phyloP scores from a whole-genome alignment of 176 grass and related monocot genomes.

The maize (Zea mays) region DNA sequence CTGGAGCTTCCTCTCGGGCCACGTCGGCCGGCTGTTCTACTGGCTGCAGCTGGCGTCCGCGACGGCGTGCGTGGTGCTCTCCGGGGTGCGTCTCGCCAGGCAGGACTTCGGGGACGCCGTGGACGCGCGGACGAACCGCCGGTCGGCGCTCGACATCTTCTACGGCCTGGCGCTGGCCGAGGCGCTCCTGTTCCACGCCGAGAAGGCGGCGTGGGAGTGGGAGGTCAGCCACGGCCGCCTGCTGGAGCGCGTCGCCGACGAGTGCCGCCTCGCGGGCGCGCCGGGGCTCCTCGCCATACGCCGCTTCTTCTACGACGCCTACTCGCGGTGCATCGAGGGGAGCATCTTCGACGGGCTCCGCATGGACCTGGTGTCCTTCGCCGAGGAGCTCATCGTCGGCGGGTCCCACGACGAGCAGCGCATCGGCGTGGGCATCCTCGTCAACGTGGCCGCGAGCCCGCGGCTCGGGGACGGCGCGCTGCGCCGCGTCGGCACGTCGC shows the following conservation, averaged over 20 bases:
- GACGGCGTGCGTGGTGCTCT: conserved; percentile 55
- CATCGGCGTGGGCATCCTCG: conserved; percentile 55
- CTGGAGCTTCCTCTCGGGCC: conserved; percentile 59
- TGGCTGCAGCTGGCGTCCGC: conserved; percentile 79
- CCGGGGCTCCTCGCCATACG: conserved; percentile 52
- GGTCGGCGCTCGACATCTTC: conserved; percentile 67
- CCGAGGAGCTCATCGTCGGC: conserved; percentile 53
- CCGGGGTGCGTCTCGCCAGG: conserved; percentile 44
- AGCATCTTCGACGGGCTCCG: conserved; percentile 71
- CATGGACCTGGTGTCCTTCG: conserved; percentile 75
- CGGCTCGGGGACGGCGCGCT: conserved; percentile 40
- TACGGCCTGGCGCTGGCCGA: conserved; percentile 65
- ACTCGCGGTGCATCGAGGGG: conserved; percentile 63
- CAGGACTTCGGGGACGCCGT: conserved; percentile 61
- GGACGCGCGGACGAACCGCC: conserved; percentile 48
- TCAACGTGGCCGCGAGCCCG: conserved; percentile 36
- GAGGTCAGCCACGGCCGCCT: conserved; percentile 50
- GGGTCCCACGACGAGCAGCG: conserved; percentile 67
- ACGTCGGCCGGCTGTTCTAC: conserved; percentile 60
- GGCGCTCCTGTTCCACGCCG: conserved; percentile 64
- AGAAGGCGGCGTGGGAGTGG: conserved; percentile 80
- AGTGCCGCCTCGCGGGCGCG: conserved; percentile 53
- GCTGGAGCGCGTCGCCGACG: conserved; percentile 54
- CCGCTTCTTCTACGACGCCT: conserved; percentile 80
- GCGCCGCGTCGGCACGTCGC: conserved; percentile 46